Percentiles rank a stretch among this genome's conserved stretches.
Evolutionary conservation across 257 asterid genomes (phyloP).

Genomic region (Solanum sitiens): DNA sequence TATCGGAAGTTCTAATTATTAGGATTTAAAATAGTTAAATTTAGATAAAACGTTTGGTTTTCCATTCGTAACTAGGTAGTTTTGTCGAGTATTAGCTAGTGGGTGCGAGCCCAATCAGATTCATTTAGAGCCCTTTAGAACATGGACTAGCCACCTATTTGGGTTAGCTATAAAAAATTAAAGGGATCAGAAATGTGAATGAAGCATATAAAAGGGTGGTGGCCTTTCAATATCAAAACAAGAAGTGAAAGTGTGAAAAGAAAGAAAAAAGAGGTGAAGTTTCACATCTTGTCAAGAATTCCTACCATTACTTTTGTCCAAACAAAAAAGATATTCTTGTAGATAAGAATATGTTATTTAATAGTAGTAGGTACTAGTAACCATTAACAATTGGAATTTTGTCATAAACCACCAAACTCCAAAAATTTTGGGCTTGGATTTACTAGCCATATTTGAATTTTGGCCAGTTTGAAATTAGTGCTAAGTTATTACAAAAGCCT

Average conservation of each 20-base stretch:
- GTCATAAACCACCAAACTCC: background rate
- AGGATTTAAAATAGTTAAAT: too few relatives aligned
- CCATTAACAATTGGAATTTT: background rate
- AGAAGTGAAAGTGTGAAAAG: background rate
- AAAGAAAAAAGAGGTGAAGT: background rate
- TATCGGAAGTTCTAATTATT: too few relatives aligned
- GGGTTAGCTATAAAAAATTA: background rate
- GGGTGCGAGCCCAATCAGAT: background rate
- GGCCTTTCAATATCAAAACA: background rate
- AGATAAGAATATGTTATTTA: background rate
- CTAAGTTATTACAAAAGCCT: background rate
- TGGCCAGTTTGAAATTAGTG: background rate
- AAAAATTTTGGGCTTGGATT: background rate
- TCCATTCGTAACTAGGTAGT: too few relatives aligned
- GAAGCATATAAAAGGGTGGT: background rate
- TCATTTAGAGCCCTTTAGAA: background rate
- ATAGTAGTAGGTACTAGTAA: background rate
- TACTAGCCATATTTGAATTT: background rate
- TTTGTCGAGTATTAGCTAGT: background rate
- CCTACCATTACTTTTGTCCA: background rate
- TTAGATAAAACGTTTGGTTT: too few relatives aligned
- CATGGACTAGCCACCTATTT: background rate
- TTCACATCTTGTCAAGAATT: background rate
- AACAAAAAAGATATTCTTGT: background rate
- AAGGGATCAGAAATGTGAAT: background rate